Percentiles rank a stretch among this genome's conserved stretches.
phyloP scores from a whole-genome alignment of 176 grass and related monocot species.

The Phragmites australis region DNA sequence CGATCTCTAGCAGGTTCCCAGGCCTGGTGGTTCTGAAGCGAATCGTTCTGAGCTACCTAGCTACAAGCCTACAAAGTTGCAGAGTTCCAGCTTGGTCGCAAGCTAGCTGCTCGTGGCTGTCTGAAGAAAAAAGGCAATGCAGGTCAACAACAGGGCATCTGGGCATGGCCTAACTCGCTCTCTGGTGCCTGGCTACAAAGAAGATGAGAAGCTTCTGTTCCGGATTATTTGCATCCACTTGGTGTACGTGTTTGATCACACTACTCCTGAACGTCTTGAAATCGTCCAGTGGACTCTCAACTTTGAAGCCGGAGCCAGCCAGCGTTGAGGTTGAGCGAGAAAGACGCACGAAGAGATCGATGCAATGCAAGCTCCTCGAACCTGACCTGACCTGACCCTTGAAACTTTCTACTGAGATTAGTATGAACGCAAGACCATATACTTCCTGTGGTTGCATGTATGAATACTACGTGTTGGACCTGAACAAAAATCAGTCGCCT shows the following conservation, averaged over 20 bases:
- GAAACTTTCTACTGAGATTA: not conserved
- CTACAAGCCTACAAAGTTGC: not conserved
- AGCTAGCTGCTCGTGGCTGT: no score
- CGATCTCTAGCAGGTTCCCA: no score
- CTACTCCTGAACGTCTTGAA: not conserved
- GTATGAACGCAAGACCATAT: not conserved
- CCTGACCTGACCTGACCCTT: slow-evolving; percentile 1
- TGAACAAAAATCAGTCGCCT: not conserved
- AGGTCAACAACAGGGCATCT: not conserved
- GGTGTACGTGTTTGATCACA: not conserved
- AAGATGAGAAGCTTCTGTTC: no score
- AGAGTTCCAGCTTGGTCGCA: not conserved
- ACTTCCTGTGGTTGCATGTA: not conserved
- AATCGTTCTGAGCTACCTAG: not conserved
- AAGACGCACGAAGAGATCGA: no score
- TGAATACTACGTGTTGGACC: not conserved
- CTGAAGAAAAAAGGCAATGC: no score
- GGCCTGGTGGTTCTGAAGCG: not conserved
- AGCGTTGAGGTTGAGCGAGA: not conserved
- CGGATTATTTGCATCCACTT: no score
- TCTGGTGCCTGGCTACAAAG: not conserved
- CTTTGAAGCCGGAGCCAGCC: not conserved
- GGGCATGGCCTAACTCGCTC: not conserved
- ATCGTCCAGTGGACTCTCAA: not conserved
- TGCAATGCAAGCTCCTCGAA: not conserved